Percentiles rank a stretch among this genome's conserved stretches.
Conservation (phyloP, 148 eudicot genomes). For the Nepenthes gracilis region DNA sequence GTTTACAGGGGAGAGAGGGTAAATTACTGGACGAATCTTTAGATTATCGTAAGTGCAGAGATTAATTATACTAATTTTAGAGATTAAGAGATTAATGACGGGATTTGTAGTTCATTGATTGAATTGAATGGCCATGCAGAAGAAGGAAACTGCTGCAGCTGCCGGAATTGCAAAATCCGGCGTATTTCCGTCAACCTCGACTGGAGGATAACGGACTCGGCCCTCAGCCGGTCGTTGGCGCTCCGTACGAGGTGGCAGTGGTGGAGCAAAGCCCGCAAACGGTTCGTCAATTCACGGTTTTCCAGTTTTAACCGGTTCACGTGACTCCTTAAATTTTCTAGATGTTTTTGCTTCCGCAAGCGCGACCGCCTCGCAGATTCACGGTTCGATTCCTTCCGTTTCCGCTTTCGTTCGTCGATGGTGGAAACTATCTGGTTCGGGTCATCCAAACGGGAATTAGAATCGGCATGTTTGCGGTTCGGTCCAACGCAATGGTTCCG, state of each 20-base stretch:
- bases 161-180: slow-evolving; percentile 27
- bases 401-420: slow-evolving; percentile 41
- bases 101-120: too few species aligned
- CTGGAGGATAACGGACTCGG: slow-evolving; percentile 26
- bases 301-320: slow-evolving; percentile 22
- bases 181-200: slow-evolving; percentile 23
- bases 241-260: slow-evolving; percentile 17
- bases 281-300: slow-evolving; percentile 34
- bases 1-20: too few species aligned
- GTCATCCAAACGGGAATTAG: neutral
- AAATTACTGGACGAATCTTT: too few species aligned
- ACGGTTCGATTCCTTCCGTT: slow-evolving; percentile 45
- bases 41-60: too few species aligned
- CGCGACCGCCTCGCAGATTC: slow-evolving; percentile 56
- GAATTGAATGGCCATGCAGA: slow-evolving; percentile 11
- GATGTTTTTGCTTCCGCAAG: slow-evolving; percentile 42
- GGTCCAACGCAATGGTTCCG: slow-evolving; percentile 8
- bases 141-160: slow-evolving; percentile 1
- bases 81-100: too few species aligned
- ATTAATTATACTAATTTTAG: too few species aligned
- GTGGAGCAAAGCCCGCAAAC: slow-evolving; percentile 17
- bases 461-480: too few species aligned
- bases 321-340: slow-evolving; percentile 34
- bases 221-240: slow-evolving; percentile 25
- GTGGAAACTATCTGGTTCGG: neutral